These are phyloP conservation scores for Schizothecium vesticola DNA, from an alignment of 495 filamentous ascomycete species.

Conservation along the genomic window DNA sequence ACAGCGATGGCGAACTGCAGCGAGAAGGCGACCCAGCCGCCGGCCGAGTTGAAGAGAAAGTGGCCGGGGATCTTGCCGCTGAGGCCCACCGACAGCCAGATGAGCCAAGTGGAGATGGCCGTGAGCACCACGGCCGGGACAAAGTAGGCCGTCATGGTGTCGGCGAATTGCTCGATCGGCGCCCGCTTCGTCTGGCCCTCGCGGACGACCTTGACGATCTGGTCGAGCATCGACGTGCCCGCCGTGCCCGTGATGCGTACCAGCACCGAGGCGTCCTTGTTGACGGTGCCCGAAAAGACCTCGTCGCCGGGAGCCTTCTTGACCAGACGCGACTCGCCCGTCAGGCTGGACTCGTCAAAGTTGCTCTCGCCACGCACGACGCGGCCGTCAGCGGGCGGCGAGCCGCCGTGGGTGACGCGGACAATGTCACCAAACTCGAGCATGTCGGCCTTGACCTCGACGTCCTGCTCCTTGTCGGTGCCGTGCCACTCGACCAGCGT, in stretches of 20 bases:
- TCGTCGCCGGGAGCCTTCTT: slow-evolving; percentile 64
- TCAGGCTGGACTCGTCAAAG: slow-evolving; percentile 88
- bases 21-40: slow-evolving; percentile 82
- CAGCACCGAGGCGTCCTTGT: slow-evolving; percentile 65
- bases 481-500: slow-evolving; percentile 52
- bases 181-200: slow-evolving; percentile 87
- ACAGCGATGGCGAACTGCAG: slow-evolving; percentile 91
- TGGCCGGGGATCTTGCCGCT: slow-evolving; percentile 59
- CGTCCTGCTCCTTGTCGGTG: slow-evolving; percentile 27
- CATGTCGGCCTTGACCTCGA: slow-evolving; percentile 58
- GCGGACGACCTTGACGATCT: slow-evolving; percentile 82
- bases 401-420: slow-evolving; percentile 68
- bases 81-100: slow-evolving; percentile 74
- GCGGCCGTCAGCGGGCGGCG: slow-evolving; percentile 78
- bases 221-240: slow-evolving; percentile 84
- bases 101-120: slow-evolving; percentile 74
- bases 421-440: slow-evolving; percentile 82
- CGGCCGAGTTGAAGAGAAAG: slow-evolving; percentile 60
- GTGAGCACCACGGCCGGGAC: slow-evolving; percentile 79
- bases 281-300: slow-evolving; percentile 83
- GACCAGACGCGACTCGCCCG: slow-evolving; percentile 77
- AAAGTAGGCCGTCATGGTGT: slow-evolving; percentile 80
- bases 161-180: slow-evolving; percentile 80
- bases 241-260: slow-evolving; percentile 63
- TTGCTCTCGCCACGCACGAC: slow-evolving; percentile 58